These are phyloP conservation scores for Medakamo hakoo DNA, from an alignment of 139 green algal genomes.

Conservation along the genomic window DNA sequence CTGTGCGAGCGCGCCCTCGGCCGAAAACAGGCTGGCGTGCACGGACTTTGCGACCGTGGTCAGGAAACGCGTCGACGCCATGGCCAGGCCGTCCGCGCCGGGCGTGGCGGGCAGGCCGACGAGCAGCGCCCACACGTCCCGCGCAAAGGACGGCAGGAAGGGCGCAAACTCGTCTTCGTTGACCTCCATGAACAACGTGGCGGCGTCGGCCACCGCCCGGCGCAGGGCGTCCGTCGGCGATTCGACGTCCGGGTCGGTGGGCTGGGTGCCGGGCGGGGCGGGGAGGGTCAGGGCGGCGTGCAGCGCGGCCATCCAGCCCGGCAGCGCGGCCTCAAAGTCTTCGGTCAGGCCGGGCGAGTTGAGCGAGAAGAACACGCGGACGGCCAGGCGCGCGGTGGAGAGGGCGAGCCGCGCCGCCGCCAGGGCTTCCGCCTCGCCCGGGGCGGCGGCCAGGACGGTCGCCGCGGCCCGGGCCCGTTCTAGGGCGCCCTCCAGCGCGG, in stretches of 20 bases:
- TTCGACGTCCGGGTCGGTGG: slow-evolving; percentile 51
- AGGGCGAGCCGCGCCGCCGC: slow-evolving; percentile 43
- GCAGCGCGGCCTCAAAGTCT: slow-evolving; percentile 75
- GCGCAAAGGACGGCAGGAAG: slow-evolving; percentile 57
- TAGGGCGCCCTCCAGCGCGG: slow-evolving; percentile 24
- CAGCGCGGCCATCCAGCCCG: slow-evolving; percentile 80
- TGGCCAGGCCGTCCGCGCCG: slow-evolving; percentile 73
- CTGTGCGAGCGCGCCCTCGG: slow-evolving; percentile 36
- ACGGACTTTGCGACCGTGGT: slow-evolving; percentile 72
- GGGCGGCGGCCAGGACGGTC: slow-evolving; percentile 5
- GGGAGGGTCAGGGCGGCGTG: slow-evolving; percentile 54
- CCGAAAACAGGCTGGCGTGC: slow-evolving; percentile 65
- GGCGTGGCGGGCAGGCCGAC: slow-evolving; percentile 29
- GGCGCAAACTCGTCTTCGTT: slow-evolving; percentile 92
- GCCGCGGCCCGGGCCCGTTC: slow-evolving; percentile 9
- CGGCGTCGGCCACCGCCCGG: slow-evolving; percentile 21
- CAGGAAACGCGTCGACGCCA: slow-evolving; percentile 84
- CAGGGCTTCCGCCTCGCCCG: slow-evolving; percentile 11
- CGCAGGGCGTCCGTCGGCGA: slow-evolving; percentile 28
- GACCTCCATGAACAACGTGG: slow-evolving; percentile 78
- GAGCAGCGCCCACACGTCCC: slow-evolving; percentile 78
- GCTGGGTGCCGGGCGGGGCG: slow-evolving; percentile 27
- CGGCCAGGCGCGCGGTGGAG: slow-evolving; percentile 39
- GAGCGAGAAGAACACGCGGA: slow-evolving; percentile 84
- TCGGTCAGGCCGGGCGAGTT: slow-evolving; percentile 84